Percentiles rank a stretch among this genome's conserved stretches.
phyloP scores from a whole-genome alignment of 2,329 filamentous ascomycete species.

The Calonectria pauciramosa region DNA sequence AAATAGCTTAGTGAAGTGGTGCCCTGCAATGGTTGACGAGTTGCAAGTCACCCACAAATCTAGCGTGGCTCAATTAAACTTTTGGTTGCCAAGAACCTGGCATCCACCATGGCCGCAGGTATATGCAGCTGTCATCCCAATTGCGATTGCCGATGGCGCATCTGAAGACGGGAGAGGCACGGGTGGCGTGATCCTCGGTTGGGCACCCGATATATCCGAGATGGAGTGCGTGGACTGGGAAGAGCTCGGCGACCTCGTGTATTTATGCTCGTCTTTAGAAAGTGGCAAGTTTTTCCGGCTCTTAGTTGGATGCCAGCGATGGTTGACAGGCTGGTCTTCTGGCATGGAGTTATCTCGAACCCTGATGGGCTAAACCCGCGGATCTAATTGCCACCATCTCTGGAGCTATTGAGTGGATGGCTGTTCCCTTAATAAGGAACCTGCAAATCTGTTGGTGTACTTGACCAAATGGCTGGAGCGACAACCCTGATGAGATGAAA shows the following conservation, averaged over 20 bases:
- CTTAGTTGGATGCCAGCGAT: background rate
- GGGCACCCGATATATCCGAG: background rate
- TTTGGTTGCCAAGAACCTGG: background rate
- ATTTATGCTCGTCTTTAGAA: too few relatives aligned
- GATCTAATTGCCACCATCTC: background rate
- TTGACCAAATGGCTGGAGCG: background rate
- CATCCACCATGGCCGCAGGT: background rate
- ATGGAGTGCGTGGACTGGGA: background rate
- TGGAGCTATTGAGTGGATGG: background rate
- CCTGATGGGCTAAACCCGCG: background rate
- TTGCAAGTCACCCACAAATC: background rate
- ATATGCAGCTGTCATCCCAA: background rate
- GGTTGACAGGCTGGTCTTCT: background rate
- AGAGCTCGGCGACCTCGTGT: background rate
- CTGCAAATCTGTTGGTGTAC: background rate
- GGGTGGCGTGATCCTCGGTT: background rate
- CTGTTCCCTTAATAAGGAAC: background rate
- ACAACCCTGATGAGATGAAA: background rate
- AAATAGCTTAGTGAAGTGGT: background rate
- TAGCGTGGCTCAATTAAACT: background rate
- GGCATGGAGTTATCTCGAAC: background rate
- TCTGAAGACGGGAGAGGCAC: background rate
- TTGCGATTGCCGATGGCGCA: background rate
- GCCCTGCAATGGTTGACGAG: background rate
- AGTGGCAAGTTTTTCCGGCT: background rate